Base-by-base conservation (phyloP, 2,329 filamentous ascomycete species). In the Sporothrix brasiliensis region DNA sequence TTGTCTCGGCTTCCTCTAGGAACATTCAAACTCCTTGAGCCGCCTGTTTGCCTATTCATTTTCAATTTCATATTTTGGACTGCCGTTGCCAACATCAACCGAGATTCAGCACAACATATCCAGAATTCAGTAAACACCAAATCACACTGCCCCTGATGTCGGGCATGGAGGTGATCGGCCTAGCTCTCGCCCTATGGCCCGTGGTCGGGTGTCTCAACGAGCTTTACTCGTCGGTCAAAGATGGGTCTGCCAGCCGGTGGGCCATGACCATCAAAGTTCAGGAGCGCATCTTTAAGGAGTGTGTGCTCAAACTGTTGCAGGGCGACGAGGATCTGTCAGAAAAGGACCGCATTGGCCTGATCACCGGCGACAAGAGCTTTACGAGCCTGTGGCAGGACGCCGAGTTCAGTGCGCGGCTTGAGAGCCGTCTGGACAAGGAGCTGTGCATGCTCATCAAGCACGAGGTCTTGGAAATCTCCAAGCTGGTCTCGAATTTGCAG, bases 181-280 rank as follows among this genome's bases (percentile, higher is more conserved):
- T 74, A 65, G 73, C 70, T 7, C 69, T 74, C 16, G 72, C 73
- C 58, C 47, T 74, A 16, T 74, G 73, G 73, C 73, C 71, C 14
- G 72, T 72, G 11, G 11, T 74, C 21, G 39, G 52, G 3, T 54
- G 58, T 0, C 49, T 73, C 34, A 71, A 68, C 27, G 72, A 73
- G 0, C 50, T 74, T 19, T 73, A 73, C 68, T 50, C 39, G 6
- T 44, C 61, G 3, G 44, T 66, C 24, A 70, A 70, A 50, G 72
- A 72, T 14, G 72, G 73, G 10, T 54, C 73, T 1, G 69, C 69
- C 9, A 19, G 30, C 4, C 68, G 69, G 16, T 71, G 58, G 67
- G 53, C 52, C 1, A 63, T 73, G 72, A 72, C 56, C 16, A 74
- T 74, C 66, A 67, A 69, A 34, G 73, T 73, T 9, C 73, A 74